Conservation (phyloP, 768 basidiomycete species). For the Tylopilus felleus region DNA sequence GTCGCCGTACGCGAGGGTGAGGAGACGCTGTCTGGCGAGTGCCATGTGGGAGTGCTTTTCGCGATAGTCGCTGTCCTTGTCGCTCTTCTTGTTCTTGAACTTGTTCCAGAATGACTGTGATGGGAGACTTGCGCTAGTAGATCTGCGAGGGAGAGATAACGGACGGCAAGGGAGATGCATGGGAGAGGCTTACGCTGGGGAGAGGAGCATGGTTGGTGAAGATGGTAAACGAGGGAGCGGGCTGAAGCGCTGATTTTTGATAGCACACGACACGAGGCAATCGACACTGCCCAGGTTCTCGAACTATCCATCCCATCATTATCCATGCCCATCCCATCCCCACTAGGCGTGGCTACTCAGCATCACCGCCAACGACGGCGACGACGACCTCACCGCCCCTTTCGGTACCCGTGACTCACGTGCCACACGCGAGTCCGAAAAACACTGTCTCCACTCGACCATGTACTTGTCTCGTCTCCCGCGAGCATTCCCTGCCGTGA, state of each 20-base stretch:
- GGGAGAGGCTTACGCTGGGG: conserved; percentile 62
- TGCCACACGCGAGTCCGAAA: too few species aligned
- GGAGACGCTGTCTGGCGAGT: conserved; percentile 66
- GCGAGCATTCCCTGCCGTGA: not conserved
- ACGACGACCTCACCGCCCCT: not conserved
- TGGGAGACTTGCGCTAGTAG: conserved; percentile 59
- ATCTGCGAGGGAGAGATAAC: conserved; percentile 47
- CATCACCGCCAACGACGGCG: conserved; percentile 4
- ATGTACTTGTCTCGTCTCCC: conserved; percentile 17
- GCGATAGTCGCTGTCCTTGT: conserved; percentile 62
- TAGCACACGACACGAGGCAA: conserved; percentile 53
- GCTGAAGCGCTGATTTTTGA: too few species aligned
- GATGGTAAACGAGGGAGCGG: too few species aligned
- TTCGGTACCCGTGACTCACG: not conserved
- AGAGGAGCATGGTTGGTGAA: conserved; percentile 60
- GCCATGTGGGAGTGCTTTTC: conserved; percentile 59
- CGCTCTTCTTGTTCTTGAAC: conserved; percentile 59
- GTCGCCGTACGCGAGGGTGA: conserved; percentile 79
- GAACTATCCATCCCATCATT: conserved; percentile 2
- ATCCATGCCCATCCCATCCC: too few species aligned
- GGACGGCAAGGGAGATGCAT: conserved; percentile 20
- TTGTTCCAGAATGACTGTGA: conserved; percentile 55
- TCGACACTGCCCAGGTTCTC: conserved; percentile 12
- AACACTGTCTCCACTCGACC: not conserved
- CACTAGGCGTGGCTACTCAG: not conserved